phyloP scores from a whole-genome alignment of 805 yeast species.

The Kodamaea laetipori region DNA sequence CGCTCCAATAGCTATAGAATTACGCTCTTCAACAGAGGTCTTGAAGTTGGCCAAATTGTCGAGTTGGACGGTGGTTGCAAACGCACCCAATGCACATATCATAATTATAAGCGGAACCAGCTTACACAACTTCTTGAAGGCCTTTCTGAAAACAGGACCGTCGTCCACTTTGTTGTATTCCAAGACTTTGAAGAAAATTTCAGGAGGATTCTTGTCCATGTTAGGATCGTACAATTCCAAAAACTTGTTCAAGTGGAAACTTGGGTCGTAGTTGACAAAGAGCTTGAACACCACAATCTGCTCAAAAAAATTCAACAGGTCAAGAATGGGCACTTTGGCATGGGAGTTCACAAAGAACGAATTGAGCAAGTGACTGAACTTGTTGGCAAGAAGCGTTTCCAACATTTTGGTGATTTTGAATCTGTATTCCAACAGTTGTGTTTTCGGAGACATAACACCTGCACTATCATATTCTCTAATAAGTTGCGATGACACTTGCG shows the following conservation, averaged over 20 bases:
- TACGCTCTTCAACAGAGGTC: conserved; percentile 32
- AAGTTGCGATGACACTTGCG: conserved; percentile 14
- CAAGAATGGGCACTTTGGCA: conserved; percentile 36
- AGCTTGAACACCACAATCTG: conserved; percentile 28
- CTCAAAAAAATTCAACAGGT: conserved; percentile 32
- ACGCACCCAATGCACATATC: conserved; percentile 36
- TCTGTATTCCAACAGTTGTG: conserved; percentile 18
- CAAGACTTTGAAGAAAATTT: conserved; percentile 18
- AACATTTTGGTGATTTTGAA: conserved; percentile 15
- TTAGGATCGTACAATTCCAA: conserved; percentile 10
- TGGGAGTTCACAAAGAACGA: conserved; percentile 36
- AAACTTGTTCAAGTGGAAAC: conserved; percentile 20
- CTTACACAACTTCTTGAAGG: conserved; percentile 24
- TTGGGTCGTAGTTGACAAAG: conserved; percentile 21
- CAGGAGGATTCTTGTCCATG: conserved; percentile 16
- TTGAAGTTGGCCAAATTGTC: conserved; percentile 34
- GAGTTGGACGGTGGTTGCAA: conserved; percentile 33
- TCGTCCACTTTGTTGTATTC: conserved; percentile 20
- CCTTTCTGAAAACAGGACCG: conserved; percentile 19
- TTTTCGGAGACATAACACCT: not conserved
- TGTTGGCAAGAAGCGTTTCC: conserved; percentile 23
- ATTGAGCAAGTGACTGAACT: conserved; percentile 23
- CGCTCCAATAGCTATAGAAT: conserved; percentile 23
- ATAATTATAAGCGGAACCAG: conserved; percentile 29
- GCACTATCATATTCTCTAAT: conserved; percentile 17